phyloP scores from a whole-genome alignment of 805 yeast genomes.

The Candida corydali region DNA sequence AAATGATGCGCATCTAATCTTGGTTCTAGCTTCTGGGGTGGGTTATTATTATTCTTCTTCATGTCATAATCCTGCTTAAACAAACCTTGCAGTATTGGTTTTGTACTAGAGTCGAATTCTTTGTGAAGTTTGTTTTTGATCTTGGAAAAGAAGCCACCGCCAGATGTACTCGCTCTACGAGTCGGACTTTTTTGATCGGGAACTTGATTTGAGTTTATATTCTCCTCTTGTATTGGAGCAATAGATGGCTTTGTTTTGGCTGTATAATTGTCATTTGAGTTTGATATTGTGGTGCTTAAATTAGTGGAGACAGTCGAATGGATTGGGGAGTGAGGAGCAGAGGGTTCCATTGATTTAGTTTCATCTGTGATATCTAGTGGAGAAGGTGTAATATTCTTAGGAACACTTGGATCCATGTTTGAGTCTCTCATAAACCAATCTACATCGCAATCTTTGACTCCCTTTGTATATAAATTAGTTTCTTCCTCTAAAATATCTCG shows the following conservation, averaged over 20 bases:
- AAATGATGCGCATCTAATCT: constrained; percentile 1
- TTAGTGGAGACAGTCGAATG: constrained; percentile 14
- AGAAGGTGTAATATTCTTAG: neutral
- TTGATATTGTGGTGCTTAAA: constrained; percentile 24
- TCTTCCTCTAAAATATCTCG: constrained; percentile 21
- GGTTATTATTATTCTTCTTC: constrained; percentile 1
- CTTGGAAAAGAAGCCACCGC: constrained; percentile 26
- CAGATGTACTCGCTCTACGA: constrained; percentile 11
- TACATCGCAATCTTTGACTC: constrained; percentile 41
- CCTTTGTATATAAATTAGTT: constrained; percentile 17
- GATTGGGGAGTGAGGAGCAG: neutral
- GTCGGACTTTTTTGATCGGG: neutral
- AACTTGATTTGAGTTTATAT: constrained; percentile 2
- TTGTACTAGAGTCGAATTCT: constrained; percentile 7
- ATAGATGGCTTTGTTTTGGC: constrained; percentile 33
- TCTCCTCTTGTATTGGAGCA: constrained; percentile 18
- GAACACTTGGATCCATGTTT: constrained; percentile 9
- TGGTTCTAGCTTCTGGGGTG: neutral
- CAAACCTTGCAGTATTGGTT: neutral
- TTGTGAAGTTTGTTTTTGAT: constrained; percentile 29
- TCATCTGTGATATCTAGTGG: neutral
- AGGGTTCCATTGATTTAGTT: neutral
- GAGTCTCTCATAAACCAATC: constrained; percentile 50
- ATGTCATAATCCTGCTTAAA: constrained; percentile 8
- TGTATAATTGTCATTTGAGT: constrained; percentile 25